A percentile compares a stretch with the other conserved stretches of the same genome.
These are phyloP conservation scores for Batrachochytrium dendrobatidis DNA, from an alignment of 371 early-diverging fungal species.

Conservation along the genomic window DNA sequence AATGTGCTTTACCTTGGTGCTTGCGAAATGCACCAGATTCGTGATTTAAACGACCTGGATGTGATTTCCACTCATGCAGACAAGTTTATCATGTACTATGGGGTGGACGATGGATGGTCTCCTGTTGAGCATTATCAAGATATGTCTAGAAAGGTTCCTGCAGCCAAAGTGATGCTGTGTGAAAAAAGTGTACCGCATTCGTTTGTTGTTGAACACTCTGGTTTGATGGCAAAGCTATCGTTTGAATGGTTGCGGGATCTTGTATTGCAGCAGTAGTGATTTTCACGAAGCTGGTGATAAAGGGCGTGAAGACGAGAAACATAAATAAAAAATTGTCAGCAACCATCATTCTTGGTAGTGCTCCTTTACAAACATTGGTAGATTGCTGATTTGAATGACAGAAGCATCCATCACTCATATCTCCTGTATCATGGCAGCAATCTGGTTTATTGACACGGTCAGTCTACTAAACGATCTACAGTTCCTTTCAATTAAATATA, in stretches of 20 bases:
- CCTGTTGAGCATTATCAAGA: conserved; percentile 61
- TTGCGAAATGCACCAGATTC: conserved; percentile 66
- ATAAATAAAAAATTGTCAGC: too few species aligned
- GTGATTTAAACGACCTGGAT: conserved; percentile 50
- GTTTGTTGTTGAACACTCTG: conserved; percentile 51
- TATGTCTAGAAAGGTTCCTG: conserved; percentile 57
- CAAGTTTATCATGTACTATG: conserved; percentile 75
- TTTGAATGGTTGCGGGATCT: not conserved
- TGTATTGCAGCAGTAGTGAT: too few species aligned
- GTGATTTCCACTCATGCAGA: conserved; percentile 49
- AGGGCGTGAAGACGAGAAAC: too few species aligned
- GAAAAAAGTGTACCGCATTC: conserved; percentile 64
- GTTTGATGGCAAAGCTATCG: conserved; percentile 15
- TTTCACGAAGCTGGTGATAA: too few species aligned
- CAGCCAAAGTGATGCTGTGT: conserved; percentile 36
- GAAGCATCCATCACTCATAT: too few species aligned
- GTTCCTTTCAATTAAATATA: too few species aligned
- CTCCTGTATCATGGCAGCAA: too few species aligned
- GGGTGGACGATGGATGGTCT: conserved; percentile 68
- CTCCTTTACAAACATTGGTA: too few species aligned
- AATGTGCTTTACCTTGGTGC: conserved; percentile 63
- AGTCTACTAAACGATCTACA: too few species aligned
- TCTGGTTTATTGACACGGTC: too few species aligned
- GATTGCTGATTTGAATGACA: too few species aligned
- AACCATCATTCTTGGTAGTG: too few species aligned